Evolutionary conservation across 169 alveolate species (phyloP).

Genomic region (Plasmodium gallinaceum): DNA sequence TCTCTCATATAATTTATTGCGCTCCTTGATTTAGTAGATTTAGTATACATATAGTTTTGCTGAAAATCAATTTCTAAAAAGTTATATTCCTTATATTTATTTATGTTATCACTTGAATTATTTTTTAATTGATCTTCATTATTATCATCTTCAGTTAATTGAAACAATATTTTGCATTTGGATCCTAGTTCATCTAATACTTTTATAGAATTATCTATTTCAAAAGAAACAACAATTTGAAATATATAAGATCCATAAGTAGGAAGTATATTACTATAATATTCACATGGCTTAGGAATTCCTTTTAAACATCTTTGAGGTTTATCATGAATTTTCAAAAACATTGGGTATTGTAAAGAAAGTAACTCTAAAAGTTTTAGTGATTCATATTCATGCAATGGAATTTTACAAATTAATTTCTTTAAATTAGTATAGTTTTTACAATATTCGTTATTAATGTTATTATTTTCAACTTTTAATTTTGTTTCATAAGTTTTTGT

Average conservation of each 20-base stretch:
- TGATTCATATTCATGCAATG: conserved; percentile 74
- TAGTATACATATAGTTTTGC: conserved; percentile 71
- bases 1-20: conserved; percentile 13
- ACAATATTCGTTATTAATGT: background rate
- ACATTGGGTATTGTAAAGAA: conserved; percentile 76
- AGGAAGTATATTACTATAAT: conserved; percentile 61
- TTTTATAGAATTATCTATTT: conserved; percentile 78
- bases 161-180: conserved; percentile 74
- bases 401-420: conserved; percentile 61
- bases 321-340: conserved; percentile 63
- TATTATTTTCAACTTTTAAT: conserved; percentile 18
- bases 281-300: conserved; percentile 49
- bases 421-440: conserved; percentile 20
- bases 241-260: conserved; percentile 74
- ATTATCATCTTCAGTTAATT: conserved; percentile 42
- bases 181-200: conserved; percentile 76
- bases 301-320: conserved; percentile 65
- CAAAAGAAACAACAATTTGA: conserved; percentile 70
- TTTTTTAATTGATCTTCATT: conserved; percentile 5
- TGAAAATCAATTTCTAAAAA: conserved; percentile 69
- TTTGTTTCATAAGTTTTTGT: conserved; percentile 1
- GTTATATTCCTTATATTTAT: conserved; percentile 29
- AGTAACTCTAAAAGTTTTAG: conserved; percentile 60
- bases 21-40: conserved; percentile 12
- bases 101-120: background rate